Percentiles rank a stretch among this genome's conserved stretches.
phyloP scores from a whole-genome alignment of 2,329 filamentous ascomycete species.

The Achaetomium macrosporum region DNA sequence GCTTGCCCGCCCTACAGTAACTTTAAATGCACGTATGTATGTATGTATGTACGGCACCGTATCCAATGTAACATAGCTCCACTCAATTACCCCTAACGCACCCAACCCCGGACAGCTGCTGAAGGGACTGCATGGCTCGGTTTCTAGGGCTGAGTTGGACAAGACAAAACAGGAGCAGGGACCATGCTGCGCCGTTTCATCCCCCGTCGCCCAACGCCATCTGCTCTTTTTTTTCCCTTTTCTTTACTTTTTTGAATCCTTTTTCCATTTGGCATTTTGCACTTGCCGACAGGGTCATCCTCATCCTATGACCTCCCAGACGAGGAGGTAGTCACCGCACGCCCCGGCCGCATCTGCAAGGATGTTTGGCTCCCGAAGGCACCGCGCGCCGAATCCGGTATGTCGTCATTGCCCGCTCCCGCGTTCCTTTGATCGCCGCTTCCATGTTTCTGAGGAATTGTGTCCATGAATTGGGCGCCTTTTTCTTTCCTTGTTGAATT shows the following conservation, averaged over 20 bases:
- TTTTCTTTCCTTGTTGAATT: neutral
- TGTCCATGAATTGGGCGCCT: no score
- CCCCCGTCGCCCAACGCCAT: neutral
- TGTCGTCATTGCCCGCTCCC: conserved; percentile 29
- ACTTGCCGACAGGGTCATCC: neutral
- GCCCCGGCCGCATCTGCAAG: conserved; percentile 13
- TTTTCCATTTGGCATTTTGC: neutral
- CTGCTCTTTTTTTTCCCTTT: neutral
- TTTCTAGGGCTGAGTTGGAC: no score
- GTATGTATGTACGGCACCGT: no score
- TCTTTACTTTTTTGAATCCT: neutral
- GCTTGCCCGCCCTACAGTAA: no score
- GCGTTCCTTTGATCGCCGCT: conserved; percentile 23
- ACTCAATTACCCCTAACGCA: no score
- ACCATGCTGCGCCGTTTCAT: neutral
- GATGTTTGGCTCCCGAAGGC: conserved; percentile 50
- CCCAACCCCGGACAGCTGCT: no score
- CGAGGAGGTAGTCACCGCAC: conserved; percentile 17
- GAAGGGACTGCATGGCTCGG: no score
- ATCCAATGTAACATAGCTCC: no score
- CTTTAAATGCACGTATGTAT: no score
- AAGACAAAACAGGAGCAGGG: no score
- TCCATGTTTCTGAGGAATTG: neutral
- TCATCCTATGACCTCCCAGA: conserved; percentile 12
- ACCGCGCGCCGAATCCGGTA: conserved; percentile 45